Conservation (phyloP, 2,329 filamentous ascomycete genomes). For the Pseudocercospora fijiensis region DNA sequence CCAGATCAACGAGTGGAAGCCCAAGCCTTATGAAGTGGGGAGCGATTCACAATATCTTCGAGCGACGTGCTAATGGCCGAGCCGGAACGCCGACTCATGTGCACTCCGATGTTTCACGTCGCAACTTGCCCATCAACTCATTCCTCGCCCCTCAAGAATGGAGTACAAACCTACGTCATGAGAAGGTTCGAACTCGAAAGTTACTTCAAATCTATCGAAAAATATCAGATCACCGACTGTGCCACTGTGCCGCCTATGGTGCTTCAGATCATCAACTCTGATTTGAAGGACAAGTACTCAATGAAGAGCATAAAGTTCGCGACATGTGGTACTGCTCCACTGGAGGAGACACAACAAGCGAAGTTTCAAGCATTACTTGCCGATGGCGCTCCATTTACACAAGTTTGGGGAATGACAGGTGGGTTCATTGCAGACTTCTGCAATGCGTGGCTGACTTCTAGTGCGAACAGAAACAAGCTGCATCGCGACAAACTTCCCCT, state of each 20-base stretch:
- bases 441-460: too few relatives aligned
- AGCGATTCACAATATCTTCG: neutral
- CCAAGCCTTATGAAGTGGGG: conserved; percentile 20
- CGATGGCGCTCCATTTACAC: conserved; percentile 35
- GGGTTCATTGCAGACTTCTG: conserved; percentile 44
- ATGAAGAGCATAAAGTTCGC: conserved; percentile 64
- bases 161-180: conserved; percentile 42
- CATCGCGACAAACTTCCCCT: conserved; percentile 65
- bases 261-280: conserved; percentile 62
- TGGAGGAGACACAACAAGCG: conserved; percentile 69
- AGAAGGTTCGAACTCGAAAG: conserved; percentile 51
- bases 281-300: conserved; percentile 64
- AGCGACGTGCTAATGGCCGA: neutral
- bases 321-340: conserved; percentile 74
- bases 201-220: conserved; percentile 63
- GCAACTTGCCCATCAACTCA: conserved; percentile 45
- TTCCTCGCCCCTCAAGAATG: conserved; percentile 40
- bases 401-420: conserved; percentile 40
- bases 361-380: conserved; percentile 64
- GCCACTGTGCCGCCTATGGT: conserved; percentile 74
- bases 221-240: conserved; percentile 65
- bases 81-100: conserved; percentile 43
- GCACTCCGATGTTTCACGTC: conserved; percentile 54
- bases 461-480: conserved; percentile 41
- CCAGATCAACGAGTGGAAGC: conserved; percentile 44